Base-by-base conservation (phyloP, 345 rosid genomes). In the Limnanthes douglasii region DNA sequence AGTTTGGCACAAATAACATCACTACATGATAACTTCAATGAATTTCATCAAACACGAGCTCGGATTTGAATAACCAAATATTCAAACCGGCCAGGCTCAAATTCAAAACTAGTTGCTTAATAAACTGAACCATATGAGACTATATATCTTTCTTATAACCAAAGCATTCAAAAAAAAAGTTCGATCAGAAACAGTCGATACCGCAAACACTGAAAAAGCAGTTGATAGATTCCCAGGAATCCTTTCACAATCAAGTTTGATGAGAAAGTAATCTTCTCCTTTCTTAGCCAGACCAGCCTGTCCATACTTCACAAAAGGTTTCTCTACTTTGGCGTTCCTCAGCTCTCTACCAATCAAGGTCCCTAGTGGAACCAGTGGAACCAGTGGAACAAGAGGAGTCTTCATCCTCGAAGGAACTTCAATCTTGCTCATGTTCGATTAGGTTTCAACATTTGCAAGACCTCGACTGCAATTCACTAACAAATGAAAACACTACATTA, bases 211-310 rank as follows among this genome's bases (percentile, higher is more conserved):
- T n/a, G 99, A 85, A 57, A 85, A 85, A 5, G 78, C 57, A 0
- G 99, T 70, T 3, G 93, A 76, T 1, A 74, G 56, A 54, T 78
- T 68, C 53, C 88, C 94, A 11, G 75, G 78, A 32, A 81, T 51
- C 59, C 99, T 73, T 60, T 65, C 68, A 53, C 86, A 78, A 46
- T 84, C 90, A 9, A 62, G 66, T 53, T 85, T 71, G 46, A 78
- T 60, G 56, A 92, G 57, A 56, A 85, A 92, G 64, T 78, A 85
- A 55, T 92, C 99, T 56, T 92, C 99, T 43, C 94, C 99, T 57
- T 92, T 92, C 72, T 78, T 92, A 7, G 99, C 96, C 41, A 92
- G 63, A 39, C 83, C 90, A 49, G 99, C 96, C 60, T 85, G 96
- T 36, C 99, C 99, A 62, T 69, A 81, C 68, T 75, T 92, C 51